Conservation (phyloP, 1,284 basidiomycete genomes). For the Puccinia triticina region DNA sequence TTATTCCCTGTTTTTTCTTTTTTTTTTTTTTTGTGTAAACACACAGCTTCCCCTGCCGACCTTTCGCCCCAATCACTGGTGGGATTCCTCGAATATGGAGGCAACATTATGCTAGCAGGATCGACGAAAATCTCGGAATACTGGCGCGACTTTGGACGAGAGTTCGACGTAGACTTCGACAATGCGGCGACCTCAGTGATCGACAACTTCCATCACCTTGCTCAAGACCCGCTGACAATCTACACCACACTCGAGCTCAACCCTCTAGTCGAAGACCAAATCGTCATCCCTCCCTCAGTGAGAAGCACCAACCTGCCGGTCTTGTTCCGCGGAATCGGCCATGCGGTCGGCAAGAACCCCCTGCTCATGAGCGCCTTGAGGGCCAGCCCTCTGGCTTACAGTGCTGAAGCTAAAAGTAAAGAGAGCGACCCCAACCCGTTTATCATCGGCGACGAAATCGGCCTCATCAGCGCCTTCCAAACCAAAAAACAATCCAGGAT, state of each 20-base stretch:
- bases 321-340: slow-evolving; percentile 77
- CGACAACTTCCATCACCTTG: slow-evolving; percentile 62
- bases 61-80: slow-evolving; percentile 71
- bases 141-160: slow-evolving; percentile 64
- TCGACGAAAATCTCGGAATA: slow-evolving; percentile 66
- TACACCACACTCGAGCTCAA: slow-evolving; percentile 53
- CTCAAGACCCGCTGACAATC: slow-evolving; percentile 63
- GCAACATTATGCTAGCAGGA: slow-evolving; percentile 82
- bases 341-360: slow-evolving; percentile 76
- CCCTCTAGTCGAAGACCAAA: slow-evolving; percentile 56
- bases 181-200: slow-evolving; percentile 61
- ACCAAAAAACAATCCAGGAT: slow-evolving; percentile 75
- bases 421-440: slow-evolving; percentile 66
- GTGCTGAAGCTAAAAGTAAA: slow-evolving; percentile 62
- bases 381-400: slow-evolving; percentile 67
- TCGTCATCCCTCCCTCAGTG: slow-evolving; percentile 68
- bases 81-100: slow-evolving; percentile 63
- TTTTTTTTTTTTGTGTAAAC: not conserved
- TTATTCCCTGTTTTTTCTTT: too few relatives aligned
- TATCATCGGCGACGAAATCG: slow-evolving; percentile 73
- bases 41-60: slow-evolving; percentile 71
- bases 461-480: slow-evolving; percentile 86
- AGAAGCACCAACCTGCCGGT: slow-evolving; percentile 61
- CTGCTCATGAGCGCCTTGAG: slow-evolving; percentile 78
- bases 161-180: slow-evolving; percentile 66